Evolutionary conservation across 2,329 filamentous ascomycete species (phyloP).

Genomic region (Aspergillus transmontanensis): DNA sequence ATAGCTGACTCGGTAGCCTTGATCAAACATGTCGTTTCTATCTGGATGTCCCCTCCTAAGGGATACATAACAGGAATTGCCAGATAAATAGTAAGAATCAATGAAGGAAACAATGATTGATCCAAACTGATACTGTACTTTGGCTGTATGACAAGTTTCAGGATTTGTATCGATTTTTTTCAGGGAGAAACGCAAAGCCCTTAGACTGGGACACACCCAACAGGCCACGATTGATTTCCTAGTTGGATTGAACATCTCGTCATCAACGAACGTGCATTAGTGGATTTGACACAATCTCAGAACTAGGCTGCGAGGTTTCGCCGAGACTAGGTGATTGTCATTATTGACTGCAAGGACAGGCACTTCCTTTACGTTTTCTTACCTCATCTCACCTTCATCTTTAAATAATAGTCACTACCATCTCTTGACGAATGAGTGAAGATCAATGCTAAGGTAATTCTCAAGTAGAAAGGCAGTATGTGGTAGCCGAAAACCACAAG

Average conservation of each 20-base stretch:
- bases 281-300: neutral
- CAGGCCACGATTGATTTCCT: neutral
- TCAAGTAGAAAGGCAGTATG: too few species aligned
- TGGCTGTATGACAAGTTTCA: neutral
- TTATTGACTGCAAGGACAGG: too few species aligned
- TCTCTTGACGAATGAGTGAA: neutral
- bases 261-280: neutral
- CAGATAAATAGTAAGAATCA: too few species aligned
- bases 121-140: too few species aligned
- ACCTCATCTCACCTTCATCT: neutral
- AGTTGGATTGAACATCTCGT: neutral
- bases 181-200: neutral
- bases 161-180: neutral
- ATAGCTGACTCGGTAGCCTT: neutral
- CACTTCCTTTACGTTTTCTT: neutral
- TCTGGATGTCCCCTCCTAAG: neutral
- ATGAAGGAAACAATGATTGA: neutral
- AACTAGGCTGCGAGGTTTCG: neutral
- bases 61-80: too few species aligned
- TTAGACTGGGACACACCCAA: neutral
- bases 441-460: neutral
- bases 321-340: neutral
- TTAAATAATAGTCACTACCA: neutral
- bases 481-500: neutral
- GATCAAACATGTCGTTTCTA: neutral